A percentile compares a stretch with the other conserved stretches of the same genome.
Evolutionary conservation across 2,329 filamentous ascomycete genomes (phyloP).

Genomic region (Ceratocystiopsis sp.): DNA sequence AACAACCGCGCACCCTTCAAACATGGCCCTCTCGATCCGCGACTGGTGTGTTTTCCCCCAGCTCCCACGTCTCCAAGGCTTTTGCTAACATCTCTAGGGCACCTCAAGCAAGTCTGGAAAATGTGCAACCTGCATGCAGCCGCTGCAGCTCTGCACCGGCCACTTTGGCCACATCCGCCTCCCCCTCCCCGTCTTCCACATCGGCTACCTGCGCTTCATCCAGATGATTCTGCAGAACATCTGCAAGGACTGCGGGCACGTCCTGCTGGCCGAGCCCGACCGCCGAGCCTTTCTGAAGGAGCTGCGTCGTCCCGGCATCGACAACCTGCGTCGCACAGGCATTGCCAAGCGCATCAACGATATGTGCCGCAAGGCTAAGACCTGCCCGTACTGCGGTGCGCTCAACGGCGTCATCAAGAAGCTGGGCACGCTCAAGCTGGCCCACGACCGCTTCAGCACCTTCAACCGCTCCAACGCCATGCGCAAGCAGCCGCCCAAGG

Average conservation of each 20-base stretch:
- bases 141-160: constrained; percentile 71
- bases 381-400: constrained; percentile 62
- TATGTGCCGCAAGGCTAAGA: constrained; percentile 73
- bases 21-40: constrained; percentile 75
- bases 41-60: constrained; percentile 39
- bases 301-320: constrained; percentile 63
- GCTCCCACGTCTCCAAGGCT: constrained; percentile 7
- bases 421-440: constrained; percentile 77
- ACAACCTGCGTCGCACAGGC: constrained; percentile 69
- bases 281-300: constrained; percentile 63
- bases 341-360: constrained; percentile 80
- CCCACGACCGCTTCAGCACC: constrained; percentile 78
- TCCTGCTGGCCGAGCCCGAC: constrained; percentile 68
- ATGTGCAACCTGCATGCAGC: constrained; percentile 71
- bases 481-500: constrained; percentile 66
- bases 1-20: constrained; percentile 57
- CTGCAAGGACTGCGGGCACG: constrained; percentile 82
- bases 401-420: constrained; percentile 89
- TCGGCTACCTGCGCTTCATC: constrained; percentile 88
- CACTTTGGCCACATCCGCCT: constrained; percentile 91
- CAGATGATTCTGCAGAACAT: constrained; percentile 87
- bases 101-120: constrained; percentile 68
- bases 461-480: constrained; percentile 79
- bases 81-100: constrained; percentile 28
- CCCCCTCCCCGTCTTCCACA: constrained; percentile 83